phyloP scores from a whole-genome alignment of 768 basidiomycete species.

The Erythrobasidium yunnanense region DNA sequence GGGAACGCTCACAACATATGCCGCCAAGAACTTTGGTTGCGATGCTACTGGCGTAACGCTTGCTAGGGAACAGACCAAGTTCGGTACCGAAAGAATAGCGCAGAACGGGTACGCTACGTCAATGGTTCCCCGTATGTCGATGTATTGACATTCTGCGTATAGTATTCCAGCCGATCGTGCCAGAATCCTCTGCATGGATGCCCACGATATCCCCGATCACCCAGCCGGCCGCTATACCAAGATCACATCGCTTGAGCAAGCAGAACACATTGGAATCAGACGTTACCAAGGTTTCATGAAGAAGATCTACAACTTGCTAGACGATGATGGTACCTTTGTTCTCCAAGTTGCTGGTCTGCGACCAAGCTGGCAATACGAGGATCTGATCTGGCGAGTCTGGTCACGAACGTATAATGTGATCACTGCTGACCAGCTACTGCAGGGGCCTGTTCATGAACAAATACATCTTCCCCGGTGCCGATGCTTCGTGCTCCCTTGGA shows the following conservation, averaged over 20 bases:
- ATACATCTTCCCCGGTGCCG: constrained; percentile 96
- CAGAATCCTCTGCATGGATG: constrained; percentile 84
- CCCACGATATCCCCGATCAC: constrained; percentile 70
- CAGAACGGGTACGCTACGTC: constrained; percentile 52
- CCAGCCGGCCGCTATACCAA: constrained; percentile 67
- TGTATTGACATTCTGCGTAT: background rate
- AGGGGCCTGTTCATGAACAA: constrained; percentile 97
- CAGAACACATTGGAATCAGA: constrained; percentile 95
- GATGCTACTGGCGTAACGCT: constrained; percentile 94
- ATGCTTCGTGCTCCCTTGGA: constrained; percentile 85
- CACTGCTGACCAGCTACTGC: background rate
- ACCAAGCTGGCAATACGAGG: constrained; percentile 95
- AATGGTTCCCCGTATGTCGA: background rate
- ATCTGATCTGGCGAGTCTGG: constrained; percentile 65
- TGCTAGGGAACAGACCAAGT: constrained; percentile 76
- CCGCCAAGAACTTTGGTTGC: constrained; percentile 92
- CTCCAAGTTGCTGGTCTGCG: constrained; percentile 96
- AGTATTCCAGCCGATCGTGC: constrained; percentile 57
- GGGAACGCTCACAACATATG: constrained; percentile 89
- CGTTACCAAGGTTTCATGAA: constrained; percentile 77
- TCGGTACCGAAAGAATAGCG: constrained; percentile 77
- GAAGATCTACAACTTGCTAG: constrained; percentile 84
- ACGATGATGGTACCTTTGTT: constrained; percentile 87
- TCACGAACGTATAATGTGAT: background rate
- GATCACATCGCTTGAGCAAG: constrained; percentile 96